Evolutionary conservation across 208 protist genomes (phyloP).

Genomic region (Leishmania guyanensis): DNA sequence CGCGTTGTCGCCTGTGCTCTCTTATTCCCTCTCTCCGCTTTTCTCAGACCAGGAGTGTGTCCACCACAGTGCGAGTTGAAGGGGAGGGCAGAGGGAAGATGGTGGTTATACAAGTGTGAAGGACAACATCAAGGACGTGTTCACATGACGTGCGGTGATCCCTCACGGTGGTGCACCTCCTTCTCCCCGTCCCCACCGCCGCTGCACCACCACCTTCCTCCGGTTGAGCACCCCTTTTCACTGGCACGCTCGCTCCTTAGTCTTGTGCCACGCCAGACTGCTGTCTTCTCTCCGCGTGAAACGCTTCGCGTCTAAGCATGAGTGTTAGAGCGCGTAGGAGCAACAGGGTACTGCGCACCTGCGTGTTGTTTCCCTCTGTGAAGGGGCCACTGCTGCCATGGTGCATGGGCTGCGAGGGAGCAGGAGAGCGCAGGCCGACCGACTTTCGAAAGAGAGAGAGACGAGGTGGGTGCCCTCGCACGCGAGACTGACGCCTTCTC

Average conservation of each 20-base stretch:
- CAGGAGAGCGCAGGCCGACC: neutral
- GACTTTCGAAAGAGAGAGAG: too few species aligned
- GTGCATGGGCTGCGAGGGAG: neutral
- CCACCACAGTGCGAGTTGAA: too few species aligned
- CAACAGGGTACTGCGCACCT: neutral
- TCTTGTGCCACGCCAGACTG: neutral
- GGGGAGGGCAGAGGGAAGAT: neutral
- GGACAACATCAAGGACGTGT: neutral
- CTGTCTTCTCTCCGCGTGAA: neutral
- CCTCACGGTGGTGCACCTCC: neutral
- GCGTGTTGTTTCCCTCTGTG: too few species aligned
- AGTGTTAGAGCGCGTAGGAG: neutral
- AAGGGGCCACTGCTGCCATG: neutral
- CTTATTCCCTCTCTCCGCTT: slow-evolving; percentile 1
- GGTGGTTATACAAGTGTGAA: neutral
- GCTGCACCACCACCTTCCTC: neutral
- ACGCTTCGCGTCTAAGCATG: neutral
- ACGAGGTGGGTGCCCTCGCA: too few species aligned
- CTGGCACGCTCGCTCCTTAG: too few species aligned
- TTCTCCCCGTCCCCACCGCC: neutral
- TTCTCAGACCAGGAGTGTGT: neutral
- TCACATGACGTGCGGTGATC: neutral
- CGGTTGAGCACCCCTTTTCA: neutral
- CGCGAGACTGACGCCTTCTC: neutral
- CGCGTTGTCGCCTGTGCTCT: neutral